phyloP scores from a whole-genome alignment of 176 grass and related monocot genomes.

The Oryza meridionalis region DNA sequence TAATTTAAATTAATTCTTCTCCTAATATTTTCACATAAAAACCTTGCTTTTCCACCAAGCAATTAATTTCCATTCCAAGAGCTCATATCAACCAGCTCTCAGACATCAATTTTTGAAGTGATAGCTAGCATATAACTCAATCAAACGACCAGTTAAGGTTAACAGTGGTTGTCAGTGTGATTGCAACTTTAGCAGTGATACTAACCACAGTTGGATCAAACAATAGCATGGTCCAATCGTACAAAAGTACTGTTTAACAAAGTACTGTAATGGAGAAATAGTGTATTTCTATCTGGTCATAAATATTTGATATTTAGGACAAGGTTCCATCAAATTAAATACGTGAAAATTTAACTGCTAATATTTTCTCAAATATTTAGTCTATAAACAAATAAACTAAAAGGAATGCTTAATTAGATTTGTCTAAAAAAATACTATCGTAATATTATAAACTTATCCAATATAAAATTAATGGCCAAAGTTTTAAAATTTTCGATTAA shows the following conservation, averaged over 20 bases:
- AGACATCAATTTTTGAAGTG: neutral
- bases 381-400: too few relatives aligned
- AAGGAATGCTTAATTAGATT: too few relatives aligned
- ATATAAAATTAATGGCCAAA: too few relatives aligned
- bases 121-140: neutral
- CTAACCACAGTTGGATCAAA: too few relatives aligned
- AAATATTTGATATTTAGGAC: neutral
- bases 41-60: neutral
- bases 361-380: neutral
- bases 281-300: neutral
- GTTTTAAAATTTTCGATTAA: too few relatives aligned
- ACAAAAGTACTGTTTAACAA: neutral
- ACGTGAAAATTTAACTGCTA: neutral
- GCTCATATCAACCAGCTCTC: neutral
- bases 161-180: too few relatives aligned
- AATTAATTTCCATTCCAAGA: neutral
- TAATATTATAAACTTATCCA: too few relatives aligned
- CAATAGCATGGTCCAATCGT: too few relatives aligned
- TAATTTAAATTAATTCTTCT: neutral
- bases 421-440: too few relatives aligned
- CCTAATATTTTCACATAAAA: neutral
- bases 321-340: neutral
- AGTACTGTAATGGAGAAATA: neutral
- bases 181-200: too few relatives aligned
- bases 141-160: neutral